Evolutionary conservation across 2,329 filamentous ascomycete genomes (phyloP), one percentile per base, ranked within the genome.

Genomic region (Arthrobotrys conoides): DNA sequence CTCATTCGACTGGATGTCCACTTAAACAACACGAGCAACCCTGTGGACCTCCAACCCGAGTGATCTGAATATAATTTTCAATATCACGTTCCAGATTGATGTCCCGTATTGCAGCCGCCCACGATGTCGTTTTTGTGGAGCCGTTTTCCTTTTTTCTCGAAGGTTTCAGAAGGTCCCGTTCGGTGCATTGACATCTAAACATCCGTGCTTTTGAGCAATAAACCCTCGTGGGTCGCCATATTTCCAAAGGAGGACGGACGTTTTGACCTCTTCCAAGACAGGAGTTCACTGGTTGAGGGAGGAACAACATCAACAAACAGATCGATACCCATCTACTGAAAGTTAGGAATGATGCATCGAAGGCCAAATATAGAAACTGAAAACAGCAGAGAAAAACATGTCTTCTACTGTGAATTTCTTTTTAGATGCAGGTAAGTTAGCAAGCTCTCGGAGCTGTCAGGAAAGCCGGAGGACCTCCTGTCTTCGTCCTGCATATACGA

Each of bases 201-300:
- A 78, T 72, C 75, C 61, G 75, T 78, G 73, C 67, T 67, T 46
- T 71, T 64, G 57, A 78, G 73, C 59, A 20, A 64, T 36, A 64
- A 53, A 53, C 30, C 68, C 63, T 64, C 71, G 44, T 53, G 63
- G 55, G 53, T 33, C 66, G 68, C 75, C 75, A 78, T 69, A 65
- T 64, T 64, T 68, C 68, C 75, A 71, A 55, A 72, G 75, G 75
- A 71, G 71, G 51, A 72, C 75, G 75, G 75, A 72, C 66, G 63
- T 78, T 78, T 78, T 78, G 75, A 68, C 75, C 68, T 73, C 69
- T 63, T 36, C 63, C 55, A 78, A 72, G 68, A 78, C 63, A 78
- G 48, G 49, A 71, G 57, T 67, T 71, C 59, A 55, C 64, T 38
- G 38, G 57, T 71, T 18, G 44, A 53, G 49, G 36, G 49, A 57